phyloP scores from a whole-genome alignment of 805 yeast species.

The Limtongia smithiae region DNA sequence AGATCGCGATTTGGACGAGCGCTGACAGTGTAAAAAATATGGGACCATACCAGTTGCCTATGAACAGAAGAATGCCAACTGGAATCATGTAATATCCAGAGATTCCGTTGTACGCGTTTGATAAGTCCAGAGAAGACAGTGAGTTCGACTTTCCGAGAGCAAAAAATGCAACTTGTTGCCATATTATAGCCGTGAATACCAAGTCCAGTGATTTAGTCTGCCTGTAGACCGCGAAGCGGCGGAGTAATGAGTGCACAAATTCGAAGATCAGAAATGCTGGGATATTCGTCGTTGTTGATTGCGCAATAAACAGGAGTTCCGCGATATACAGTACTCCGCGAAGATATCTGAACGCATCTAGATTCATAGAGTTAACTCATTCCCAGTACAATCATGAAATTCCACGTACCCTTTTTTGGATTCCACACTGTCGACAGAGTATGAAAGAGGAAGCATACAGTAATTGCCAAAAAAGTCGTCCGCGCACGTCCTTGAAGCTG shows the following conservation, averaged over 20 bases:
- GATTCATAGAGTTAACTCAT: background rate
- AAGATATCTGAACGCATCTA: conserved; percentile 11
- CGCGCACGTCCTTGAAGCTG: conserved; percentile 32
- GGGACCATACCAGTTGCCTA: conserved; percentile 83
- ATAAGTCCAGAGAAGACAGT: conserved; percentile 81
- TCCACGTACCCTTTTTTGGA: conserved; percentile 4
- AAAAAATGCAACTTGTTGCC: conserved; percentile 78
- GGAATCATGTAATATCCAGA: conserved; percentile 60
- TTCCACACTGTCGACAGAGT: conserved; percentile 12
- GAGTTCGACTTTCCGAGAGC: conserved; percentile 90
- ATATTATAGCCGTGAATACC: conserved; percentile 32
- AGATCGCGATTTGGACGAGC: conserved; percentile 32
- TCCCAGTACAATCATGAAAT: conserved; percentile 35
- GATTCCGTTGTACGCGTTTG: conserved; percentile 90
- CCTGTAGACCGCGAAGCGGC: conserved; percentile 17
- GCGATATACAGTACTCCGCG: conserved; percentile 20
- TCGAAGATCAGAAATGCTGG: conserved; percentile 50
- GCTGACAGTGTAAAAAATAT: conserved; percentile 54
- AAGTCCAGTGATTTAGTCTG: conserved; percentile 4
- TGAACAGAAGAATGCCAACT: conserved; percentile 75
- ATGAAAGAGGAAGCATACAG: conserved; percentile 16
- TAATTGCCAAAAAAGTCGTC: conserved; percentile 33
- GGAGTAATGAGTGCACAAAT: conserved; percentile 31
- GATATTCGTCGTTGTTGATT: conserved; percentile 52
- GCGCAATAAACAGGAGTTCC: conserved; percentile 41